Conservation (phyloP, 2,329 filamentous ascomycete genomes). For the Pseudogymnoascus sp. region DNA sequence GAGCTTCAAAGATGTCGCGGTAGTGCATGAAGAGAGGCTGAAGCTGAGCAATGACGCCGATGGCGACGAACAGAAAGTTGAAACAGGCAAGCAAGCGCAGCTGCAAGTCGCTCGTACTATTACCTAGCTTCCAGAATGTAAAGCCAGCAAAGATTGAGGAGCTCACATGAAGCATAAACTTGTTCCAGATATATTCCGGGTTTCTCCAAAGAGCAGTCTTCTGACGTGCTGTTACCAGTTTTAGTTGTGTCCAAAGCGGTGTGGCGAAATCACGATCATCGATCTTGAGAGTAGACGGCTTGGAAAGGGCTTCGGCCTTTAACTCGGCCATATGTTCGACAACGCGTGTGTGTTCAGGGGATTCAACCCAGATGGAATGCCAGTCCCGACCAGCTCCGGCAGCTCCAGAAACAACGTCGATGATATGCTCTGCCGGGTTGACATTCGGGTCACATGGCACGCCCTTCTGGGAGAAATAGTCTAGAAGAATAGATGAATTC, state of each 20-base stretch:
- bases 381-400: conserved; percentile 47
- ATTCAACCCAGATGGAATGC: conserved; percentile 62
- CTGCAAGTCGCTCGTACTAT: conserved; percentile 42
- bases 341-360: conserved; percentile 47
- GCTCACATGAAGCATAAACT: conserved; percentile 43
- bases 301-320: conserved; percentile 44
- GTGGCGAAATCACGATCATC: conserved; percentile 64
- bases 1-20: conserved; percentile 48
- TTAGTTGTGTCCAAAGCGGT: conserved; percentile 53
- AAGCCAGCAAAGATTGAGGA: conserved; percentile 53
- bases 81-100: conserved; percentile 50
- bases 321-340: conserved; percentile 55
- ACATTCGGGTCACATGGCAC: conserved; percentile 42
- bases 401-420: conserved; percentile 38
- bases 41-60: conserved; percentile 48
- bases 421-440: conserved; percentile 41
- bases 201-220: conserved; percentile 56
- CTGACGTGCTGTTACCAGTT: conserved; percentile 54
- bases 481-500: conserved; percentile 46
- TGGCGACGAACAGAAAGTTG: conserved; percentile 55
- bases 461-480: conserved; percentile 56
- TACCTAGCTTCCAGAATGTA: conserved; percentile 50
- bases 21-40: conserved; percentile 50
- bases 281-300: conserved; percentile 34
- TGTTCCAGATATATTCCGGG: conserved; percentile 41